Conservation (phyloP, 192 early-diverging fungal species). For the Backusella parvicylindrica region DNA sequence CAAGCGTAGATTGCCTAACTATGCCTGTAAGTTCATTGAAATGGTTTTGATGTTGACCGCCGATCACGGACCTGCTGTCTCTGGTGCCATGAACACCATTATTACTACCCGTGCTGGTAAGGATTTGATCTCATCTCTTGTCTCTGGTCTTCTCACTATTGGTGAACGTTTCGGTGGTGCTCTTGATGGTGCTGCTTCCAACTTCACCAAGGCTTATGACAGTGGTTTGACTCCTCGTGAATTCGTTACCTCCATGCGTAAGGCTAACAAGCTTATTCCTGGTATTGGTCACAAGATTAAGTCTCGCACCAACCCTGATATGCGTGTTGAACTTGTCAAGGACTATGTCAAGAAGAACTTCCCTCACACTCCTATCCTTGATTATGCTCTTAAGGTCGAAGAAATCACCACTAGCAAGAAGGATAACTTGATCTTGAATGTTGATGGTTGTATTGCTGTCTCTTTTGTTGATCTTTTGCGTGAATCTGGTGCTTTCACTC, state of each 20-base stretch:
- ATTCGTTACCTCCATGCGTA: conserved; percentile 93
- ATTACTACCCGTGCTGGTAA: conserved; percentile 96
- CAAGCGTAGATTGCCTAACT: conserved; percentile 92
- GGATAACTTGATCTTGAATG: conserved; percentile 96
- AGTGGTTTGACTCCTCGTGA: conserved; percentile 87
- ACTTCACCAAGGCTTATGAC: conserved; percentile 92
- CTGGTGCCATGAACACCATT: conserved; percentile 88
- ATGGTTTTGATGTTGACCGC: conserved; percentile 99
- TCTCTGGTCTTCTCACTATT: conserved; percentile 93
- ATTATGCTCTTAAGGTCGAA: conserved; percentile 93
- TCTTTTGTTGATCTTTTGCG: conserved; percentile 94
- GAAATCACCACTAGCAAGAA: conserved; percentile 96
- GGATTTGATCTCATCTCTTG: conserved; percentile 94
- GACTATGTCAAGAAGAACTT: conserved; percentile 88
- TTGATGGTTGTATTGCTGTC: conserved; percentile 93
- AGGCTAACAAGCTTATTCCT: conserved; percentile 94
- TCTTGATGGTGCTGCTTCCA: conserved; percentile 92
- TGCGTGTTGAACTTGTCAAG: conserved; percentile 95
- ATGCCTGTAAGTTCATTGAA: conserved; percentile 97
- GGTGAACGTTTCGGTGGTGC: conserved; percentile 98
- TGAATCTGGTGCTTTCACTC: conserved; percentile 87
- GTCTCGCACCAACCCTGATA: conserved; percentile 96
- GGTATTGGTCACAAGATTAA: conserved; percentile 99
- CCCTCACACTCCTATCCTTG: conserved; percentile 80
- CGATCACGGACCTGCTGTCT: conserved; percentile 98